Evolutionary conservation across 768 basidiomycete genomes (phyloP).

Genomic region (Rossbeevera mucosa): DNA sequence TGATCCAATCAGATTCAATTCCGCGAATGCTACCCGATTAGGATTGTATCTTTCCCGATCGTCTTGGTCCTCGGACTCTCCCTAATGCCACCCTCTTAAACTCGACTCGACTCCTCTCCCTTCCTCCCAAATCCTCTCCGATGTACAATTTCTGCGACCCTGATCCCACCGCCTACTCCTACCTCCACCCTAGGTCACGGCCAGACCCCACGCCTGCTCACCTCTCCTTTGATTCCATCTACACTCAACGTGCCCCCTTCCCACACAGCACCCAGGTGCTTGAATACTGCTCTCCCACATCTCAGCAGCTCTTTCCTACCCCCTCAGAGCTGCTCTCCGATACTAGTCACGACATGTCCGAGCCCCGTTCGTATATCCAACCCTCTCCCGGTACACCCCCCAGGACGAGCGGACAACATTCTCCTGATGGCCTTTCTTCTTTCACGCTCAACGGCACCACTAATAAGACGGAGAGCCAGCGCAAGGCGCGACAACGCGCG

Average conservation of each 20-base stretch:
- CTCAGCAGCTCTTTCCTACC: conserved; percentile 52
- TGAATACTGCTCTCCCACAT: conserved; percentile 20
- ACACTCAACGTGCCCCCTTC: neutral
- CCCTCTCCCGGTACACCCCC: conserved; percentile 13
- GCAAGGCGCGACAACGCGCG: conserved; percentile 55
- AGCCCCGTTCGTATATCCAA: conserved; percentile 1
- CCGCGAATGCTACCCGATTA: conserved; percentile 18
- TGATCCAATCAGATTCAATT: conserved; percentile 21
- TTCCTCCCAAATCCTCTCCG: conserved; percentile 2
- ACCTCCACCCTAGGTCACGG: too few species aligned
- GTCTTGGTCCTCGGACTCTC: conserved; percentile 22
- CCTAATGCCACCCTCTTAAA: conserved; percentile 11
- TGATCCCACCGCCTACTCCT: too few species aligned
- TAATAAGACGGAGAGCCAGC: conserved; percentile 43
- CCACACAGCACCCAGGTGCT: conserved; percentile 1
- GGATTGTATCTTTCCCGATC: neutral
- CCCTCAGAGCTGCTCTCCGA: conserved; percentile 59
- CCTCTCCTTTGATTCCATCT: conserved; percentile 8
- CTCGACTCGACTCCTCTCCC: neutral
- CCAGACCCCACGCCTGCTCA: conserved; percentile 6
- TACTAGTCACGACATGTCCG: conserved; percentile 19
- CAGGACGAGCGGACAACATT: conserved; percentile 6
- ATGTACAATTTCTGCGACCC: conserved; percentile 2
- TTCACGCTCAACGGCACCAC: conserved; percentile 1
- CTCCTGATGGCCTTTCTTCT: conserved; percentile 3